Evolutionary conservation across 2,329 filamentous ascomycete species (phyloP), one percentile per base, ranked within the genome.

Genomic region (Trichoderma gracile): DNA sequence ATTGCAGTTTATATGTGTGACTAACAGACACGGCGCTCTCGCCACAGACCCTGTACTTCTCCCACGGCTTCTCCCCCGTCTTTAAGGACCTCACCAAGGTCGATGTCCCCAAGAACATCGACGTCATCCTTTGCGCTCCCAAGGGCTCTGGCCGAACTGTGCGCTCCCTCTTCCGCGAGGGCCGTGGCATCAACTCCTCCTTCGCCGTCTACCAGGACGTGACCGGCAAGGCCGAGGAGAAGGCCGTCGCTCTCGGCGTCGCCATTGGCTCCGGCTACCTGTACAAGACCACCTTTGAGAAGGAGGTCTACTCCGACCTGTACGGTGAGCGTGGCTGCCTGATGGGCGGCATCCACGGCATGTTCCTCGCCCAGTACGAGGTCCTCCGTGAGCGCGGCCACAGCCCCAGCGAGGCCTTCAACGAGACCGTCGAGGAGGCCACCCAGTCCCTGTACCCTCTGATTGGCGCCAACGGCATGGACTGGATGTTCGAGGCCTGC

Each of bases 291-390:
- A 99, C 95, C 79, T 99, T 99, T 78, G 90, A 99, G 88, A 99
- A 99, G 90, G 95, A 99, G 86, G 95, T 99, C 78, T 97, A 96
- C 91, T 97, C 93, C 69, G 95, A 98, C 83, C 89, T 99, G 72
- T 99, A 99, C 86, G 95, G 95, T 81, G 95, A 99, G 90, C 93
- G 95, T 84, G 95, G 95, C 79, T 99, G 95, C 89, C 86, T 99
- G 76, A 99, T 99, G 95, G 95, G 95, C 74, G 95, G 95, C 81
- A 99, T 99, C 82, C 95, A 99, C 88, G 95, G 95, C 79, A 99
- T 99, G 95, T 99, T 99, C 91, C 92, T 99, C 73, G 95, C 95
- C 68, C 95, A 99, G 86, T 99, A 99, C 87, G 95, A 99, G 87
- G 95, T 99, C 72, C 93, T 99, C 81, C 93, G 95, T 77, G 95